Base-by-base conservation (phyloP, 805 yeast species). In the Wickerhamiella vanderwaltii region DNA sequence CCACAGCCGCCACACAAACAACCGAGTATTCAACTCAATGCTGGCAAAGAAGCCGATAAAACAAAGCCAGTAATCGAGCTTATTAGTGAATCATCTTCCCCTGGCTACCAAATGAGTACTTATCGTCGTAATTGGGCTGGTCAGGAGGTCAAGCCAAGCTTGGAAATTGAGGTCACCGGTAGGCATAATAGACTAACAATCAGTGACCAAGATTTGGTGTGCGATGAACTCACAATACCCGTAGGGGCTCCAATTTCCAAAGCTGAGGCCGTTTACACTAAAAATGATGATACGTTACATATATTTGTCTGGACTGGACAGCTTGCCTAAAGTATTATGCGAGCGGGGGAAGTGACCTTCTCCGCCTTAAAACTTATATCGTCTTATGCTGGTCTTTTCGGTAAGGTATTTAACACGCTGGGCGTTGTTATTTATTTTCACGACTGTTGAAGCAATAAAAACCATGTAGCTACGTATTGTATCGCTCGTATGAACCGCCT, bases 101-200 rank as follows among this genome's bases (percentile, higher is more conserved):
- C 29, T 9, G 46, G 39, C 40, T 50, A 48, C 31, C 13, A 3
- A 9, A 24, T 47, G 24, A 50, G 46, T n/a, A 25, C 41, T 11
- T 51, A 51, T 37, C 26, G 49, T 9, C 51, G 54, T 5, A 43
- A 43, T 2, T 51, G 46, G 29, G 13, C 40, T 3, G 52, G 48
- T 4, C 25, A 24, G 1, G 48, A 45, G 6, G 35, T 41, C 9
- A 39, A 48, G 12, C 56, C 56, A 3, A 32, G 29, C 15, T 46
- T 44, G 16, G 51, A 44, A 2, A 38, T 50, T 5, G 54, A 51
- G 41, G 19, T 51, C 28, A 39, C 41, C 5, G 54, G 54, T 3
- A 31, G 24, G 29, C 48, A 43, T 17, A 36, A 36, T 13, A 39
- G 29, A 13, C 29, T 52, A 4, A 17, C n/a, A 9, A 13, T 41